These are phyloP conservation scores for Euphorbia lathyris DNA, from an alignment of 345 rosid genomes.

Conservation along the genomic window DNA sequence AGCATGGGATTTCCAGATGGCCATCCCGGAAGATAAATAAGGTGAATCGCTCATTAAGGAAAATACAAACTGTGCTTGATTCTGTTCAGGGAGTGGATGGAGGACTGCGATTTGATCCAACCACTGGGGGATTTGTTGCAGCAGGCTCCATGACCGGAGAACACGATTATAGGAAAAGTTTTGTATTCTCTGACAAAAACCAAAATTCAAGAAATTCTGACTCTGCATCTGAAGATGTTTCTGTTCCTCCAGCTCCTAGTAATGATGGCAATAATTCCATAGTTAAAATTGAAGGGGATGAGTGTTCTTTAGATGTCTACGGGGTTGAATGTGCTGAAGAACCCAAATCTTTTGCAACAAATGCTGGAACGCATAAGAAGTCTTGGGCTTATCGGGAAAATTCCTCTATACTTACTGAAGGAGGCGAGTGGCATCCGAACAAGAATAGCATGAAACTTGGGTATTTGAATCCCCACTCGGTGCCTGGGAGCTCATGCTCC, in stretches of 20 bases:
- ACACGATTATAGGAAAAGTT: slow-evolving; percentile 33
- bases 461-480: slow-evolving; percentile 26
- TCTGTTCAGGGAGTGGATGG: slow-evolving; percentile 93
- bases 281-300: slow-evolving; percentile 59
- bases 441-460: slow-evolving; percentile 31
- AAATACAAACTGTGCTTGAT: slow-evolving; percentile 74
- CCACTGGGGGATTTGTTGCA: slow-evolving; percentile 64
- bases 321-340: slow-evolving; percentile 29
- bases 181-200: slow-evolving; percentile 28
- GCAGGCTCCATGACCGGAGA: slow-evolving; percentile 46
- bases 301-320: slow-evolving; percentile 18
- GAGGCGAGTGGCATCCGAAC: slow-evolving; percentile 19
- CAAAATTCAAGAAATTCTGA: slow-evolving; percentile 23
- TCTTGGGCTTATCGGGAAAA: slow-evolving; percentile 37
- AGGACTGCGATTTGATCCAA: slow-evolving; percentile 68
- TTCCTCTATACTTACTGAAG: slow-evolving; percentile 18
- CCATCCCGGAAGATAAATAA: slow-evolving; percentile 93
- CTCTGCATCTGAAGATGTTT: slow-evolving; percentile 15
- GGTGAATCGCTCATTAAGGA: slow-evolving; percentile 73
- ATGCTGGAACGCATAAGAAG: slow-evolving; percentile 29
- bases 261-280: slow-evolving; percentile 27
- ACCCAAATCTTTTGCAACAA: slow-evolving; percentile 26
- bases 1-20: slow-evolving; percentile 92
- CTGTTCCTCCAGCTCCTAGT: slow-evolving; percentile 15
- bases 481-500: slow-evolving; percentile 37